Evolutionary conservation across 1,139 yeast species (phyloP).

Genomic region (Diutina neorugosa): DNA sequence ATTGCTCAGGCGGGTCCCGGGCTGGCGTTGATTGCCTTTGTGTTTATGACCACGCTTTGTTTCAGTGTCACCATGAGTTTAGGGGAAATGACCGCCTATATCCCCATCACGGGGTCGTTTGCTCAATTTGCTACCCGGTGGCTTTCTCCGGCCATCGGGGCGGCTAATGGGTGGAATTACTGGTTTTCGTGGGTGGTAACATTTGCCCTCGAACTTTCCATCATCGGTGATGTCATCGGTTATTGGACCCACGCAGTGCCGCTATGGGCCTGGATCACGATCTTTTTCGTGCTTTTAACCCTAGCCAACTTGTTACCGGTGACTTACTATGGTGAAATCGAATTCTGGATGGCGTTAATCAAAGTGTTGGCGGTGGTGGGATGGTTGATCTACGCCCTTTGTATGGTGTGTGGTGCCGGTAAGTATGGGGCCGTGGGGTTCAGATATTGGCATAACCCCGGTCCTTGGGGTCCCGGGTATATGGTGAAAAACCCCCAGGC

Average conservation of each 20-base stretch:
- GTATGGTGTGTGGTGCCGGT: constrained; percentile 57
- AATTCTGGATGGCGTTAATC: constrained; percentile 7
- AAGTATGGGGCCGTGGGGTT: constrained; percentile 63
- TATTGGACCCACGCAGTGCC: constrained; percentile 10
- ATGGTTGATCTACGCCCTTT: constrained; percentile 1
- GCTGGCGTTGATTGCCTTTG: constrained; percentile 44
- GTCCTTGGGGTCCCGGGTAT: constrained; percentile 68
- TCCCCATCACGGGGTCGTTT: constrained; percentile 57
- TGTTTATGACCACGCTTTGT: constrained; percentile 38
- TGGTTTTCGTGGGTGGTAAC: constrained; percentile 20
- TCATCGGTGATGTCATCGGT: constrained; percentile 11
- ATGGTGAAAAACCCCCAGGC: constrained; percentile 23
- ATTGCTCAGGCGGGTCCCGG: constrained; percentile 59
- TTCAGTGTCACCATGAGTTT: constrained; percentile 45
- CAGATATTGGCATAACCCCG: constrained; percentile 89
- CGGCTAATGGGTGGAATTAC: constrained; percentile 13
- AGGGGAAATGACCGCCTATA: constrained; percentile 52
- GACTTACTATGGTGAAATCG: constrained; percentile 14
- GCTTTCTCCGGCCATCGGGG: constrained; percentile 11
- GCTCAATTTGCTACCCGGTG: constrained; percentile 42
- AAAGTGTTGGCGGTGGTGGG: not conserved
- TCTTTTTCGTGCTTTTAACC: constrained; percentile 11
- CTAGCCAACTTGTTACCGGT: constrained; percentile 14
- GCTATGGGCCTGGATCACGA: constrained; percentile 8
- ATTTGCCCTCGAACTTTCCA: constrained; percentile 14